These are phyloP conservation scores for Atkinsonella texensis DNA, from an alignment of 2,329 filamentous ascomycete species.

Conservation along the genomic window DNA sequence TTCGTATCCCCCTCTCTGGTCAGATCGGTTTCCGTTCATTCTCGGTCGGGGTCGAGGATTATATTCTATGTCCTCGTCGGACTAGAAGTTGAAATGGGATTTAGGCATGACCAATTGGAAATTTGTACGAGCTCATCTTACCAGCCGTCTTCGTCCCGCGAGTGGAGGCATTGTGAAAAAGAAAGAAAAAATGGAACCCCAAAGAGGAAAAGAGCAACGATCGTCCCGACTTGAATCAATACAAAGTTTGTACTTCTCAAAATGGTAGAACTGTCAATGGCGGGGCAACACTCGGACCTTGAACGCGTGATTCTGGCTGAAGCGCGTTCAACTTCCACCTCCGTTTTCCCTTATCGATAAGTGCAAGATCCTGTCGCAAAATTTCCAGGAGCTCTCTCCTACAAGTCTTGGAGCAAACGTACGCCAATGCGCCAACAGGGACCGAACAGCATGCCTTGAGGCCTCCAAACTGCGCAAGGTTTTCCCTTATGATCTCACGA, in stretches of 20 bases:
- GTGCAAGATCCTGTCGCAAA: not conserved
- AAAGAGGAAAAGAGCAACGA: not conserved
- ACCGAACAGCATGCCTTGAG: not conserved
- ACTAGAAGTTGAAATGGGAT: slow-evolving; percentile 8
- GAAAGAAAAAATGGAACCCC: not conserved
- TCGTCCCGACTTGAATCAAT: not conserved
- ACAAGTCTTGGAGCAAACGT: not conserved
- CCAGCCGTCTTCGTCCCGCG: slow-evolving; percentile 21
- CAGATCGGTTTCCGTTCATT: slow-evolving; percentile 16
- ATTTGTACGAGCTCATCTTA: slow-evolving; percentile 10
- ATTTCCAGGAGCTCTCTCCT: slow-evolving; percentile 1
- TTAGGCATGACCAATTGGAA: not conserved
- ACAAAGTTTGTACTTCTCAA: too few species aligned
- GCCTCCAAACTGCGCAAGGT: not conserved
- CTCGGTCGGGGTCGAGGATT: slow-evolving; percentile 21
- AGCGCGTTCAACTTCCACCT: not conserved
- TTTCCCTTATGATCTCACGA: slow-evolving; percentile 23
- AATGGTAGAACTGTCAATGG: not conserved
- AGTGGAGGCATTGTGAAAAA: slow-evolving; percentile 18
- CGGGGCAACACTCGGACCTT: not conserved
- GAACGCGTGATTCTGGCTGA: not conserved
- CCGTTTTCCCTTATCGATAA: slow-evolving; percentile 7
- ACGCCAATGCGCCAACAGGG: not conserved
- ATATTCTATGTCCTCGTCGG: too few species aligned
- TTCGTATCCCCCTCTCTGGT: slow-evolving; percentile 20